Base-by-base conservation (phyloP, 805 yeast species). In the Ogataea naganishii region DNA sequence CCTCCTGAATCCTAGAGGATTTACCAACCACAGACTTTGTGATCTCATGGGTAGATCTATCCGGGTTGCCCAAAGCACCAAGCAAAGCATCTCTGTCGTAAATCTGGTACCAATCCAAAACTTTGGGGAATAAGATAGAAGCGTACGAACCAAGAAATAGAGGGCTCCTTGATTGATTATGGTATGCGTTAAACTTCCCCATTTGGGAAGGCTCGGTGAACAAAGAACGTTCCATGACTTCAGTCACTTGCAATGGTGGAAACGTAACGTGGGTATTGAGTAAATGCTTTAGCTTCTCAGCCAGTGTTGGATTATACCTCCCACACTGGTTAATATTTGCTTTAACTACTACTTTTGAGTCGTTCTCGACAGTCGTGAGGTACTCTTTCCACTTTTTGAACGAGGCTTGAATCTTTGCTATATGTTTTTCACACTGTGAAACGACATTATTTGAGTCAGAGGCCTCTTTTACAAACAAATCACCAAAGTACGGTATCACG, bases 401-500 rank as follows among this genome's bases (percentile, higher is more conserved):
- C 0, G 94, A 80, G 31, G 77, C 75, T 34, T 72, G 66, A 4
- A 86, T 73, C 29, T 83, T 66, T 41, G 71, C 76, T 39, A 83
- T 71, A 35, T 76, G 70, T 26, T 72, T 66, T 35, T 78, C 82
- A 38, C 81, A 69, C 28, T 75, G 78, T 34, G 61, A 60, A 29
- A 77, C 53, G 15, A 64, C 59, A n/a, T 20, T 11, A 6, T 16
- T n/a, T 12, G 57, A 42, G n/a, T 49, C 49, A 18, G 47, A 58
- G 8, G 44, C 43, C 37, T 62, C 67, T 39, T 60, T 60, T 12
- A 85, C 73, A 7, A 75, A 62, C 39, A 88, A 62, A 49, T 88
- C 97, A 8, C 96, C 96, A 58, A 84, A 88, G 47, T 77, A 88
- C 1, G 97, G 95, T 26, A 89, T 75, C 9, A 82, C 94, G 32